Evolutionary conservation across 176 grass and related monocot species (phyloP).

Genomic region (Coix lacrymajobi): DNA sequence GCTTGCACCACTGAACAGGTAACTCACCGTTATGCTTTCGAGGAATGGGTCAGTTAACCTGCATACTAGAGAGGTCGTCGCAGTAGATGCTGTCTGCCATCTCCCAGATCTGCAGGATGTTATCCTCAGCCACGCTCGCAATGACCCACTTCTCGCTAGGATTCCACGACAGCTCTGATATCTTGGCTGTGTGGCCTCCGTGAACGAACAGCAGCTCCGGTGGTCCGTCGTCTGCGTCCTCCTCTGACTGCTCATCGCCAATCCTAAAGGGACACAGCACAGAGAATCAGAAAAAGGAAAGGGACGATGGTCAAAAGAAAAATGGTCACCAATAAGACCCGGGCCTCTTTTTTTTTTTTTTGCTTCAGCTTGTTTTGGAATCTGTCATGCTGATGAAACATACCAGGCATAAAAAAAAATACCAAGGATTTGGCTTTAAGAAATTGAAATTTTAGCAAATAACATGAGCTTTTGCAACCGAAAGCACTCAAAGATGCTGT

Average conservation of each 20-base stretch:
- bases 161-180: constrained; percentile 89
- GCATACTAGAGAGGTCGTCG: constrained; percentile 37
- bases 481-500: not conserved
- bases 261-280: constrained; percentile 40
- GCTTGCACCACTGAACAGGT: not conserved
- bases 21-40: not conserved
- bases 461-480: not conserved
- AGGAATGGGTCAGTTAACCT: constrained; percentile 2
- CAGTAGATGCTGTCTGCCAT: constrained; percentile 86
- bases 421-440: not conserved
- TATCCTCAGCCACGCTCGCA: constrained; percentile 81
- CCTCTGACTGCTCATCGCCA: constrained; percentile 85
- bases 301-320: not conserved
- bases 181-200: constrained; percentile 78
- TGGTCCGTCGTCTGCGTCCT: constrained; percentile 77
- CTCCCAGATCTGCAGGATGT: constrained; percentile 88
- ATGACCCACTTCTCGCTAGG: constrained; percentile 65
- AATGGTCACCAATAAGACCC: not conserved
- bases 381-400: not conserved
- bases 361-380: not conserved
- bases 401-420: not conserved
- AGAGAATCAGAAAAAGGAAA: not conserved
- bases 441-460: not conserved
- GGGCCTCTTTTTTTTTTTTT: too few relatives aligned
- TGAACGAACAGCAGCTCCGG: constrained; percentile 87